A percentile compares a stretch with the other conserved stretches of the same genome.
phyloP scores from a whole-genome alignment of 306 rosid species.

The Vigna trinervia region DNA sequence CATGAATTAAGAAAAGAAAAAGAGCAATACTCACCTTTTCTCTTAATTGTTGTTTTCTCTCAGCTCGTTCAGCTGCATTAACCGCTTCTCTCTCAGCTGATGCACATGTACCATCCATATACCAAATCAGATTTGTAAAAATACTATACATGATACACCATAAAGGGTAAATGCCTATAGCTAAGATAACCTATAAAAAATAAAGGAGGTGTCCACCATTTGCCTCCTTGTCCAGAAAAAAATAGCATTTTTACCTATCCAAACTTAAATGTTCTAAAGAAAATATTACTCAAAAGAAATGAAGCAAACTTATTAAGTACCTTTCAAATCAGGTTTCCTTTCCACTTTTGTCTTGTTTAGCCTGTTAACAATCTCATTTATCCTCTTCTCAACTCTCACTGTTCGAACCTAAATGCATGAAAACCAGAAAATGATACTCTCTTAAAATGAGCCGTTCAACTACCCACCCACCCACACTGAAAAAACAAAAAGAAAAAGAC shows the following conservation, averaged over 20 bases:
- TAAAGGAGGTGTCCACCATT: neutral
- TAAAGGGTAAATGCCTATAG: neutral
- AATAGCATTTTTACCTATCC: neutral
- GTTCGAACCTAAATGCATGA: slow-evolving; percentile 74
- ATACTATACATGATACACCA: slow-evolving; percentile 13
- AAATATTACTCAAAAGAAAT: slow-evolving; percentile 18
- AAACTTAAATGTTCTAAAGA: slow-evolving; percentile 1
- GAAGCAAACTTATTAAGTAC: slow-evolving; percentile 49
- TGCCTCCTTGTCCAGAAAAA: slow-evolving; percentile 19
- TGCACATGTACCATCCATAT: slow-evolving; percentile 31
- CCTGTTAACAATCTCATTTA: slow-evolving; percentile 88
- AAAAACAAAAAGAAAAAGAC: neutral
- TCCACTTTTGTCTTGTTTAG: slow-evolving; percentile 93
- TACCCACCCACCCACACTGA: slow-evolving; percentile 33
- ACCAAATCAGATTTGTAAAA: slow-evolving; percentile 34
- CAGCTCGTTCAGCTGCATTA: slow-evolving; percentile 93
- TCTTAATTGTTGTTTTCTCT: slow-evolving; percentile 81
- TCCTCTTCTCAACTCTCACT: slow-evolving; percentile 90
- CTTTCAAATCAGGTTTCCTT: slow-evolving; percentile 94
- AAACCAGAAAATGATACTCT: slow-evolving; percentile 39
- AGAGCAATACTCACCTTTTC: slow-evolving; percentile 69
- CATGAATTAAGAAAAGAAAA: slow-evolving; percentile 13
- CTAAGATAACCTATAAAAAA: neutral
- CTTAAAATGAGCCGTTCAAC: slow-evolving; percentile 40
- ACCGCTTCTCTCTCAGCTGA: slow-evolving; percentile 96